Base-by-base conservation (phyloP, 495 filamentous ascomycete genomes). In the Paragyromitra xinjiangensis region DNA sequence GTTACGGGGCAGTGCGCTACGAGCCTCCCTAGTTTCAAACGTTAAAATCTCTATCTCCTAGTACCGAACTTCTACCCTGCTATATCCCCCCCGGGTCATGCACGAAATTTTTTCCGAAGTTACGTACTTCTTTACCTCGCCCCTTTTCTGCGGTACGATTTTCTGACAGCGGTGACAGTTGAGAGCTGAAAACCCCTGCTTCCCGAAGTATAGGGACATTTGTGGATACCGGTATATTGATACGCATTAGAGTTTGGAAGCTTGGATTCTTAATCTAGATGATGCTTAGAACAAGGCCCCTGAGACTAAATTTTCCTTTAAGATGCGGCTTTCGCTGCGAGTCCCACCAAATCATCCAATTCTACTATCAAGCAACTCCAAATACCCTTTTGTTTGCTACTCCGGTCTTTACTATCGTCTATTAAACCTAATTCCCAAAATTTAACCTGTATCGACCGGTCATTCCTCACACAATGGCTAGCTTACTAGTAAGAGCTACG, bases 181-280 rank as follows among this genome's bases (percentile, higher is more conserved):
- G 37, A 42, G 37, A 42, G 59, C 59, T 42, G 59, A 63, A 63
- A 42, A 11, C n/a, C 58, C 34, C 7, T 63, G 34, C 7, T 6
- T 62, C 16, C 9, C 2, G 58, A 11, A 62, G 16, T 9, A n/a
- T 40, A 40, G 39, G 1, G 22, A 6, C 24, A 63, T 42, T 42
- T 34, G 12, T 42, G 39, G 19, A 16, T 63, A 40, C 16, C 14
- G n/a, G 29, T 34, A 37, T 39, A 39, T 5, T 22, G 6, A 62
- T 62, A 62, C 58, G 14, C 16, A 19, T 62, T 40, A 42, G 58
- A 62, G 58, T 40, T 40, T 62, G 29, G 2, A 51, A 48, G 29
- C 40, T 39, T 19, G 34, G 26, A 11, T 11, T 44, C 22, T 29
- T 14, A 26, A 29, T 24, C n/a, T 56, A 11, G 9, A 55, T 42